Evolutionary conservation across 192 early-diverging fungal species (phyloP).

Genomic region (Umbelopsis sp.): DNA sequence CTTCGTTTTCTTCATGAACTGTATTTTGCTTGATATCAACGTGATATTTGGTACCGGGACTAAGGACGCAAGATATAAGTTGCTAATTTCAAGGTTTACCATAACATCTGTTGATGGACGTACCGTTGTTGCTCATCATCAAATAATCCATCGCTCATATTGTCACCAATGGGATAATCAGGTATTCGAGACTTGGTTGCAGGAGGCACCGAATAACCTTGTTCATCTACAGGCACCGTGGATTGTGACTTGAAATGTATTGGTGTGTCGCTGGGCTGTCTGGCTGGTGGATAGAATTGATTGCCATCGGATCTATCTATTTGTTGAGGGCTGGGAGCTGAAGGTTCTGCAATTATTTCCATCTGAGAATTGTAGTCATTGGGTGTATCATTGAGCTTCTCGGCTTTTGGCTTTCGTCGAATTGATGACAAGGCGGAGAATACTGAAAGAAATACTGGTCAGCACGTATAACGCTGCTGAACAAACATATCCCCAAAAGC

Average conservation of each 20-base stretch:
- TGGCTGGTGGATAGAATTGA: not conserved
- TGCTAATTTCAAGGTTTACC: no score
- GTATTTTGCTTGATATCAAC: conserved; percentile 10
- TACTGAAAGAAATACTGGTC: not conserved
- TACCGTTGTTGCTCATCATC: conserved; percentile 6
- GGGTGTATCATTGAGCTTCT: not conserved
- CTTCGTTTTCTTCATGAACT: not conserved
- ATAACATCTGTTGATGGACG: not conserved
- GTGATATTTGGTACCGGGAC: not conserved
- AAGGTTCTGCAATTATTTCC: not conserved
- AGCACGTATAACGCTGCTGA: not conserved
- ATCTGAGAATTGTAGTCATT: not conserved
- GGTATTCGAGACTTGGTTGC: not conserved
- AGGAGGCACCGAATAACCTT: not conserved
- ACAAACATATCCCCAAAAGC: no score
- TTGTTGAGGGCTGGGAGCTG: no score
- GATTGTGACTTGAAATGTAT: not conserved
- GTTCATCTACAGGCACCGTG: not conserved
- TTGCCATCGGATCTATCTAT: not conserved
- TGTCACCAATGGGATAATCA: not conserved
- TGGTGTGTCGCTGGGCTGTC: not conserved
- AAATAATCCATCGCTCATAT: not conserved
- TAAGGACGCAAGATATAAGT: not conserved
- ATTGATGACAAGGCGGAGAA: not conserved
- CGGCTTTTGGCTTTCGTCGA: conserved; percentile 1